Conservation (phyloP, 345 rosid genomes). For the Viola odorata region DNA sequence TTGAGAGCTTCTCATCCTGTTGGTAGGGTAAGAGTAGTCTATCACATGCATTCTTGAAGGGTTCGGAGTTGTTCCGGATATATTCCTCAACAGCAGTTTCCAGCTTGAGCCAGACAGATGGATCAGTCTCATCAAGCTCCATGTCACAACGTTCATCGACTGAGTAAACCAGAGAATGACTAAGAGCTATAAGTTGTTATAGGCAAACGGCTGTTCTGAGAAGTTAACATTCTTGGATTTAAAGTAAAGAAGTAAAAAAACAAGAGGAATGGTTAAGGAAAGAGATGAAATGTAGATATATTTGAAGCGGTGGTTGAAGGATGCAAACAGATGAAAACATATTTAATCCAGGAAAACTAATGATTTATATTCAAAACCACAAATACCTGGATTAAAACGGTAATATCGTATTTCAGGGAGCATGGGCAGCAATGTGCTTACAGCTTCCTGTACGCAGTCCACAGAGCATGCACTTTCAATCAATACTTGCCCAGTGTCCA, state of each 20-base stretch:
- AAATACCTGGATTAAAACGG: slow-evolving; percentile 81
- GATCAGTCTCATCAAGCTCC: slow-evolving; percentile 99
- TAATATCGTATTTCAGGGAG: slow-evolving; percentile 88
- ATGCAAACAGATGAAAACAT: slow-evolving; percentile 1
- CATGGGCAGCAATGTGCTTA: slow-evolving; percentile 90
- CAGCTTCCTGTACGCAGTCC: slow-evolving; percentile 95
- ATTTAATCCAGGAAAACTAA: neutral
- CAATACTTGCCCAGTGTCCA: slow-evolving; percentile 96
- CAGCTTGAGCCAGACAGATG: slow-evolving; percentile 83
- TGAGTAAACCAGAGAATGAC: slow-evolving; percentile 26
- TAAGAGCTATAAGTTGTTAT: slow-evolving; percentile 11
- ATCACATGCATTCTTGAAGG: slow-evolving; percentile 65
- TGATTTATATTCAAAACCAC: neutral
- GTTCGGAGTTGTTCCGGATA: slow-evolving; percentile 59
- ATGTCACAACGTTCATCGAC: slow-evolving; percentile 96
- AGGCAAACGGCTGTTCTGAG: neutral
- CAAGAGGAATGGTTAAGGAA: slow-evolving; percentile 1
- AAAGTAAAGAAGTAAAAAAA: neutral
- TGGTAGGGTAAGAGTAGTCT: slow-evolving; percentile 71
- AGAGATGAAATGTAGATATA: neutral
- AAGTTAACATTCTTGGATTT: neutral
- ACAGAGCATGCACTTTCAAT: slow-evolving; percentile 99
- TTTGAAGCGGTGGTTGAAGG: neutral
- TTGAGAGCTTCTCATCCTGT: slow-evolving; percentile 65
- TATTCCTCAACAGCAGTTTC: slow-evolving; percentile 84